Percentiles rank a stretch among this genome's conserved stretches.
phyloP scores from a whole-genome alignment of 140 eudicot species.

The Ambrosia hybrid region DNA sequence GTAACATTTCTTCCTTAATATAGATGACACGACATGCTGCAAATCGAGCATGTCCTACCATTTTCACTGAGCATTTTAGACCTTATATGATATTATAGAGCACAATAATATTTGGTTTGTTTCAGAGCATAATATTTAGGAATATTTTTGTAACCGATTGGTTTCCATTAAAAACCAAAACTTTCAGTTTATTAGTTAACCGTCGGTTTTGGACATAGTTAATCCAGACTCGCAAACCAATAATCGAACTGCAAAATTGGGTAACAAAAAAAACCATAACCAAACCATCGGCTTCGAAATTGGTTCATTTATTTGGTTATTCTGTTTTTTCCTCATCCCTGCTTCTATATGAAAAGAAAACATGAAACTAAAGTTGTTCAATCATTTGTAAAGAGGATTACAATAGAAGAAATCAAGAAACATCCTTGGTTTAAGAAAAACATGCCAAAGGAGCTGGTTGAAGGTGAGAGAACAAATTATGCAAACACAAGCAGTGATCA shows the following conservation, averaged over 20 bases:
- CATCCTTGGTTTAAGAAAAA: constrained; percentile 75
- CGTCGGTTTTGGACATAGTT: too few species aligned
- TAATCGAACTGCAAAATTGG: too few species aligned
- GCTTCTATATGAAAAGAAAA: too few species aligned
- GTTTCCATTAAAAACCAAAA: too few species aligned
- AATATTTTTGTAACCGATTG: too few species aligned
- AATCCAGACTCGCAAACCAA: too few species aligned
- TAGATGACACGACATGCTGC: constrained; percentile 1
- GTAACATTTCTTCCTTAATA: constrained; percentile 30
- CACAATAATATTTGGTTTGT: neutral
- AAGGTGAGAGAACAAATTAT: constrained; percentile 51
- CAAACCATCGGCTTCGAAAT: too few species aligned
- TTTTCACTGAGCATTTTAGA: neutral
- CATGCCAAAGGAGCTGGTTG: constrained; percentile 63
- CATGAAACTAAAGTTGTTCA: constrained; percentile 23
- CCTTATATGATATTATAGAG: neutral
- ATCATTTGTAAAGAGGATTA: constrained; percentile 49
- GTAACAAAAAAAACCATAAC: too few species aligned
- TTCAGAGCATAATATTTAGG: neutral
- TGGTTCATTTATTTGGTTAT: too few species aligned
- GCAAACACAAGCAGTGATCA: constrained; percentile 24
- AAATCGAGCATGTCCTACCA: neutral
- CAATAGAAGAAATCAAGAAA: constrained; percentile 61
- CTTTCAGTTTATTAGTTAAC: too few species aligned
- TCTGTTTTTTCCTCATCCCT: too few species aligned